Conservation (phyloP, 2,329 filamentous ascomycete species). For the Aspergillus clavatus region DNA sequence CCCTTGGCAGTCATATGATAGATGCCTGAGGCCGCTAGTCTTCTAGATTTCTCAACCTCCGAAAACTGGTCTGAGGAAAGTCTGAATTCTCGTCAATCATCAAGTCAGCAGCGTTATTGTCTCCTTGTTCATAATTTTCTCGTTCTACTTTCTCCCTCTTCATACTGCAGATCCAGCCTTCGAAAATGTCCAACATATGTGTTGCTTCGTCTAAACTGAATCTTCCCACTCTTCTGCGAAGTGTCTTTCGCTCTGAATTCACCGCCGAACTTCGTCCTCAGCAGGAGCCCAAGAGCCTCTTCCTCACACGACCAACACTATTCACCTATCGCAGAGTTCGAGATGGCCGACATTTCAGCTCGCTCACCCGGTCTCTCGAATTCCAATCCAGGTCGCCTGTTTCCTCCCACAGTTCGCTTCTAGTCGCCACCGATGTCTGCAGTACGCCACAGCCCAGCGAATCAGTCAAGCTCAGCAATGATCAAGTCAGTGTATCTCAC, state of each 20-base stretch:
- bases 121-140: too few species aligned
- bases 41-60: slow-evolving; percentile 6
- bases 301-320: slow-evolving; percentile 1
- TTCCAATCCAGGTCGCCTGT: not conserved
- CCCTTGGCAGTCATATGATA: slow-evolving; percentile 3
- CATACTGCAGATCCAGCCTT: too few species aligned
- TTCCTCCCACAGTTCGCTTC: not conserved
- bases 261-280: slow-evolving; percentile 9
- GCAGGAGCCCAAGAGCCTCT: slow-evolving; percentile 3
- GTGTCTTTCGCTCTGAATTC: slow-evolving; percentile 22
- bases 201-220: slow-evolving; percentile 22
- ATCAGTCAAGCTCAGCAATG: not conserved
- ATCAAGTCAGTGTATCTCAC: not conserved
- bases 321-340: slow-evolving; percentile 3
- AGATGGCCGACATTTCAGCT: slow-evolving; percentile 6
- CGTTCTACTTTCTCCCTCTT: not conserved
- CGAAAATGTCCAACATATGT: slow-evolving; percentile 20
- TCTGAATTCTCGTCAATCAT: not conserved
- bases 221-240: slow-evolving; percentile 22
- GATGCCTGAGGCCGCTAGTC: slow-evolving; percentile 1
- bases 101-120: too few species aligned
- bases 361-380: not conserved
- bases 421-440: not conserved
- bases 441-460: not conserved
- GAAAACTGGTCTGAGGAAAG: too few species aligned